Evolutionary conservation across 73 alveolate genomes (phyloP), one percentile per base, ranked within the genome.

Genomic region (Halteria grandinella): DNA sequence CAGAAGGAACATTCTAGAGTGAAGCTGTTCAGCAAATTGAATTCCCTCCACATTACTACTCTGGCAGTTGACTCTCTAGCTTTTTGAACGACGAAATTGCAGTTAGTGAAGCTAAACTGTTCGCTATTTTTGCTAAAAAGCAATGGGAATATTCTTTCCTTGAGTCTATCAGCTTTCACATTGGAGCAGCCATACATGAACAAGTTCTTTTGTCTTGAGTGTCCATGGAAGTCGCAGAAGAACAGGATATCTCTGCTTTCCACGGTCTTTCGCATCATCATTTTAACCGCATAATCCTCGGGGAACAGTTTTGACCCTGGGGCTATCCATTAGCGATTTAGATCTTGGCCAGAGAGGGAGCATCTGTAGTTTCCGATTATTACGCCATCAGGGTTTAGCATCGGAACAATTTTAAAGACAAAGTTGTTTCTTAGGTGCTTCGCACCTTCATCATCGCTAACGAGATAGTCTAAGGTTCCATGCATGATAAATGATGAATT

Each of bases 371-470:
- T 96, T 0, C 99, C 99, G 10, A 94, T 85, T 34, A 94, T 71
- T 6, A 94, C 99, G 0, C 99, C 99, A 83, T 96, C 99, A 14
- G 98, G 98, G 83, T 96, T 96, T 64, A 91, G 78, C 98, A 96
- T 96, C 31, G 99, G 99, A 7, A 91, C 75, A 10, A 92, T 87
- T 70, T 92, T 92, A 69, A 92, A 92, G 53, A 92, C 93, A 43
- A 55, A 88, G 47, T 87, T 88, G 69, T 79, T 89, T 80, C 98
- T 88, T 27, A 92, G 77, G 62, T 88, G 69, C 69, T 69, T 74
- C 0, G 95, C 95, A 0, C 60, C 83, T 0, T 83, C 90, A 37
- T 79, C 88, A 34, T 92, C 86, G 2, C 89, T 49, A 37, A 92
- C 89, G 57, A 92, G 79, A 59, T 48, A 79, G 63, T 92, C 94